Conservation (phyloP, 2,329 filamentous ascomycete genomes). For the Camptophora hylomeconis region DNA sequence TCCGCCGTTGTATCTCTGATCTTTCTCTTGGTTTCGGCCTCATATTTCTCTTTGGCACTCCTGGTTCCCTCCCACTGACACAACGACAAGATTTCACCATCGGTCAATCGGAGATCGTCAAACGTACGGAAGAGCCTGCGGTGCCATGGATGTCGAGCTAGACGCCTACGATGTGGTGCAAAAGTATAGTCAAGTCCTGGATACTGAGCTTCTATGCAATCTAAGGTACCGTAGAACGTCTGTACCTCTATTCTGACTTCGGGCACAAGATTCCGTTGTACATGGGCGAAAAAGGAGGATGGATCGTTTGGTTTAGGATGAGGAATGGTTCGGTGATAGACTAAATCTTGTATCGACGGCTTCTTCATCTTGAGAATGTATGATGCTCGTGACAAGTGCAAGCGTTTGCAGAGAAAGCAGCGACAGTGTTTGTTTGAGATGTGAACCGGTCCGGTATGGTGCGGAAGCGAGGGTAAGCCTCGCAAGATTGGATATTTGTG, state of each 20-base stretch:
- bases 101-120: constrained; percentile 44
- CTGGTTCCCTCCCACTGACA: constrained; percentile 46
- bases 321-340: constrained; percentile 47
- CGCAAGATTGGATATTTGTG: no score
- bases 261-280: constrained; percentile 48
- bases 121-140: constrained; percentile 47
- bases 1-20: constrained; percentile 50
- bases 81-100: constrained; percentile 46
- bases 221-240: constrained; percentile 50
- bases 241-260: constrained; percentile 53
- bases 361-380: constrained; percentile 40
- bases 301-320: constrained; percentile 44
- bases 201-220: constrained; percentile 53
- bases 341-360: constrained; percentile 43
- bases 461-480: no score
- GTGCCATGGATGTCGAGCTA: constrained; percentile 50
- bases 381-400: no score
- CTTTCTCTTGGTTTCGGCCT: constrained; percentile 43
- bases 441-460: no score
- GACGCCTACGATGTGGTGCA: constrained; percentile 47
- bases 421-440: no score
- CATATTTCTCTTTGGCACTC: constrained; percentile 33
- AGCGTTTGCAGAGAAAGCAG: no score
- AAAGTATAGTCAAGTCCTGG: constrained; percentile 53
- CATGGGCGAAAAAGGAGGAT: constrained; percentile 44